These are phyloP conservation scores for Mycena pura DNA, from an alignment of 768 basidiomycete genomes.

Conservation along the genomic window DNA sequence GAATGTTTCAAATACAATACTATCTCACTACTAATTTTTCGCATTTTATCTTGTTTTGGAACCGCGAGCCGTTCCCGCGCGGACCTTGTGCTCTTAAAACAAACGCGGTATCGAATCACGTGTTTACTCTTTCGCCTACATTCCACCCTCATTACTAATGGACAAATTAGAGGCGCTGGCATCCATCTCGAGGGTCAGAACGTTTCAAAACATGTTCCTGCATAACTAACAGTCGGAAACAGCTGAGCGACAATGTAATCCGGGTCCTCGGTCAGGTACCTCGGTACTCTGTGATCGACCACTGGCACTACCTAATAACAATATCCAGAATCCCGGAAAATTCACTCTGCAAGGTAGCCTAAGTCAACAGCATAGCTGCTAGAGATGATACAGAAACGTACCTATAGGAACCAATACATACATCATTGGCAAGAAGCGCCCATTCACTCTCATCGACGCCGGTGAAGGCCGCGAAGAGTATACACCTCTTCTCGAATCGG, in stretches of 20 bases:
- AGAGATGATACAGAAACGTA: neutral
- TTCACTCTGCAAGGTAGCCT: constrained; percentile 80
- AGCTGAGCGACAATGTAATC: constrained; percentile 75
- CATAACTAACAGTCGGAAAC: constrained; percentile 12
- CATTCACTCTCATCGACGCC: constrained; percentile 84
- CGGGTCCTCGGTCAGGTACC: constrained; percentile 80
- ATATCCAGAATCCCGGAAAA: constrained; percentile 79
- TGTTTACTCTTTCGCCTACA: neutral
- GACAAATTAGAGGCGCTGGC: constrained; percentile 59
- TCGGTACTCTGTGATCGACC: neutral
- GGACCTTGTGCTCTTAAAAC: too few species aligned
- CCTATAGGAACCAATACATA: constrained; percentile 87
- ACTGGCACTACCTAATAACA: neutral
- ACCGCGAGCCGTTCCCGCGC: too few species aligned
- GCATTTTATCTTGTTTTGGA: too few species aligned
- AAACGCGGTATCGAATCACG: neutral
- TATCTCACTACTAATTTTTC: too few species aligned
- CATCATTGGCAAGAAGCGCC: constrained; percentile 71
- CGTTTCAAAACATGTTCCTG: neutral
- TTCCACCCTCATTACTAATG: constrained; percentile 38
- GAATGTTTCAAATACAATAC: too few species aligned
- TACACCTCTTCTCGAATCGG: constrained; percentile 66
- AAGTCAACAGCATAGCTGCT: neutral
- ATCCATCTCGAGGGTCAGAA: constrained; percentile 59
- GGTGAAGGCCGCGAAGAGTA: constrained; percentile 78